Conservation (phyloP, 2,329 filamentous ascomycete genomes). For the Alternaria arbusti region DNA sequence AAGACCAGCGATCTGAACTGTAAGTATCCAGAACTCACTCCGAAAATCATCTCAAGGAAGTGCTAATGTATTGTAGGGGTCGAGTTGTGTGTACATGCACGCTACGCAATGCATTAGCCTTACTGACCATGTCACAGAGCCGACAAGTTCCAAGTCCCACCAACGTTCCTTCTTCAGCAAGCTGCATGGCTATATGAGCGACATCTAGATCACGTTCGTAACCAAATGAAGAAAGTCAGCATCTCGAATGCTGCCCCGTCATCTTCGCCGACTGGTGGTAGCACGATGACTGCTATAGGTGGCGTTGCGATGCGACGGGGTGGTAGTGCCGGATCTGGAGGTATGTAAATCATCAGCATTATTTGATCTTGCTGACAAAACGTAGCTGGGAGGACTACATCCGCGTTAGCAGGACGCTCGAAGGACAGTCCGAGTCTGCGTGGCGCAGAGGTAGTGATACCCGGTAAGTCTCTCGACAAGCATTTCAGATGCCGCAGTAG, state of each 20-base stretch:
- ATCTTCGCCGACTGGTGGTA: constrained; percentile 38
- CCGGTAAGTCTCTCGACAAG: constrained; percentile 39
- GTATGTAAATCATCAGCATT: constrained; percentile 20
- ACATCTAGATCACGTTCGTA: constrained; percentile 86
- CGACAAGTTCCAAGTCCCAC: constrained; percentile 78
- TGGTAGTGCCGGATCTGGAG: constrained; percentile 54
- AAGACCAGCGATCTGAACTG: constrained; percentile 86
- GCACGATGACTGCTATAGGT: constrained; percentile 51
- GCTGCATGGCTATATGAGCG: constrained; percentile 92
- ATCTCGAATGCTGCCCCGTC: constrained; percentile 65
- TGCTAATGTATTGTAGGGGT: constrained; percentile 64
- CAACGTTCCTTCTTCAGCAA: constrained; percentile 89
- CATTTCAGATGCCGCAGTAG: neutral
- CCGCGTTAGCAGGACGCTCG: constrained; percentile 62
- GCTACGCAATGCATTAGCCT: neutral
- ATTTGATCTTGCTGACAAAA: constrained; percentile 1
- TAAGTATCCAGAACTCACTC: constrained; percentile 50
- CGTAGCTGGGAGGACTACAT: constrained; percentile 54
- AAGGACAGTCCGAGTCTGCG: constrained; percentile 63
- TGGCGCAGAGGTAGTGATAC: constrained; percentile 54
- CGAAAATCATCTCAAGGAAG: too few relatives aligned
- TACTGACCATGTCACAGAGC: constrained; percentile 55
- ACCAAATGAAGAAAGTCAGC: constrained; percentile 81
- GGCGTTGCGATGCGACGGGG: constrained; percentile 59
- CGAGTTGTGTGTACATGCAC: constrained; percentile 65